Base-by-base conservation (phyloP, 2,329 filamentous ascomycete species). In the Monilinia fructigena region DNA sequence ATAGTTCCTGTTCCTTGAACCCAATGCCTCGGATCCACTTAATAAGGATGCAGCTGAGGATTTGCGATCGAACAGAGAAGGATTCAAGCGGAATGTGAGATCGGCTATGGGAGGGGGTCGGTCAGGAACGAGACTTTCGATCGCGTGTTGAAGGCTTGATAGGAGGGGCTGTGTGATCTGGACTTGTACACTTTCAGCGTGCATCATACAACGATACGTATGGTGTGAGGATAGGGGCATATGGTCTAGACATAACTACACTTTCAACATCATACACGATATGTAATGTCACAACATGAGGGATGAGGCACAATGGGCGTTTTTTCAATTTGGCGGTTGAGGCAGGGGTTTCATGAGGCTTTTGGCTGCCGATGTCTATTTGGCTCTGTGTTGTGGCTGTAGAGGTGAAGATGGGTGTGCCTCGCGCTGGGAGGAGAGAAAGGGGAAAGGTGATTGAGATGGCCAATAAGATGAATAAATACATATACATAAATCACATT, bases 31-130 rank as follows among this genome's bases (percentile, higher is more conserved):
- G 59, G 95, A 99, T 76, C 95, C 95, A n/a, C 82, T 99, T 68
- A 99, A 99, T 80, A 97, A 99, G 82, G 94, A 98, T 75, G 95
- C 95, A 0, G 95, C 95, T 4, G 93, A 97, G 69, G 95, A 98
- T 76, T 82, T 99, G 72, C 88, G 94, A 74, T 83, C 83, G 58
- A 96, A 95, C 78, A 82, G 93, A 48, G 95, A 98, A 64, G 86
- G 83, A 40, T 99, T 99, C 80, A 95, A 93, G 83, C 84, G 92
- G 68, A 97, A 98, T 75, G 95, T 98, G 50, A 86, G 91, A 74
- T 84, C 83, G 28, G 85, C 92, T 8, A 97, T 99, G 91, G 83
- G 82, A 4, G 95, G 95, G 92, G 93, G 8, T 80, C 80, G 0
- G 88, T 98, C 52, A 88, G 87, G 78, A 89, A 88, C 3, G 82